Evolutionary conservation across 225 moss, liverwort and hornwort genomes (phyloP).

Genomic region (Straminergon stramineum): DNA sequence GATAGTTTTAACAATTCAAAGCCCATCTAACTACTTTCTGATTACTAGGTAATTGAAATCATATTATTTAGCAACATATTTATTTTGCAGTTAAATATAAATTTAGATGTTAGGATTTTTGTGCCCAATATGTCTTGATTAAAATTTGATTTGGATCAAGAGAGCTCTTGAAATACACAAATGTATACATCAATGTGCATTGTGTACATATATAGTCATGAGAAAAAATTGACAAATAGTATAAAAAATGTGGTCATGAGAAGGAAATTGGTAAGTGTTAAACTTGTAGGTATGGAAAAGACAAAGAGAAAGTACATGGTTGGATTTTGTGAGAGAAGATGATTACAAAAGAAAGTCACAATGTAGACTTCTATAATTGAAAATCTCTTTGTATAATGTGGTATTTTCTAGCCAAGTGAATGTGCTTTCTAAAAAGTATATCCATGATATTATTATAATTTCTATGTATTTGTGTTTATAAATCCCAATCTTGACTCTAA

Average conservation of each 20-base stretch:
- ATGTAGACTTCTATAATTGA: not conserved
- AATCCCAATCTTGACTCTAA: not conserved
- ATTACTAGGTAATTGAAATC: not conserved
- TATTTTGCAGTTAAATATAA: not conserved
- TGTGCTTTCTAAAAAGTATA: not conserved
- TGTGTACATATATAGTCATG: no score
- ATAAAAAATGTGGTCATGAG: not conserved
- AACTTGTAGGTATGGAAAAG: not conserved
- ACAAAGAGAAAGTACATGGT: not conserved
- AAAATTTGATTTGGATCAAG: not conserved
- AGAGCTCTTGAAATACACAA: not conserved
- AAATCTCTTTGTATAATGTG: not conserved
- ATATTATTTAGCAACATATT: not conserved
- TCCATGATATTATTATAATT: not conserved
- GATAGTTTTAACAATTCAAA: not conserved
- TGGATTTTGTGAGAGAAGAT: not conserved
- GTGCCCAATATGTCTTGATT: rapidly evolving
- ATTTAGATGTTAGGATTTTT: not conserved
- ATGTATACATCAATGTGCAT: not conserved
- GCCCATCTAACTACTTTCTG: not conserved
- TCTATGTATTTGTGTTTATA: no score
- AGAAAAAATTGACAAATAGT: not conserved
- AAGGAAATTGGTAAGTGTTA: not conserved
- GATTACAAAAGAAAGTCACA: rapidly evolving
- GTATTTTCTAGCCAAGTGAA: not conserved